Evolutionary conservation across 345 rosid genomes (phyloP), one percentile per base, ranked within the genome.

Genomic region (Theobroma cacao): DNA sequence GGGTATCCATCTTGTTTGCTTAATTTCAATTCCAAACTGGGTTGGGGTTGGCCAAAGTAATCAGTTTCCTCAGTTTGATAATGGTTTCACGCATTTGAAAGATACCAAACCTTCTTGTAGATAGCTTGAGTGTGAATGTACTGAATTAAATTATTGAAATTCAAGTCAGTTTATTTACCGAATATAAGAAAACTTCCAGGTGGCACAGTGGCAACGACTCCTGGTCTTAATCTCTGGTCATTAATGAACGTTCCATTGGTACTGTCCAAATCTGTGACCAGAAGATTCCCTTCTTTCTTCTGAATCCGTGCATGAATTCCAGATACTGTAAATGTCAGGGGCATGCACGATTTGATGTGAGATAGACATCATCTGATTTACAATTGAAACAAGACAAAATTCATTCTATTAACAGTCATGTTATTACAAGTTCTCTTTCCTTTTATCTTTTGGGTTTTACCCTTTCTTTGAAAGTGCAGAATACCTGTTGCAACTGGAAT

Each of bases 401-500:
- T 26, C 28, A 56, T 7, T 43, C 13, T 43, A 43, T 43, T 43
- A 9, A 8, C 47, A 47, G 53, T 17, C 7, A 17, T 17, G 55
- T 18, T 50, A 13, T 45, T 7, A n/a, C 3, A 20, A 7, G n/a
- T n/a, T n/a, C n/a, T n/a, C n/a, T n/a, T n/a, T n/a, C n/a, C n/a
- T n/a, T n/a, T n/a, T n/a, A n/a, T n/a, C n/a, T n/a, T n/a, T n/a
- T n/a, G n/a, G n/a, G n/a, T n/a, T n/a, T n/a, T 52, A 18, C 22
- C 2, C 4, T 55, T 3, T n/a, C 8, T 47, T 12, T 48, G 72
- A 2, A 69, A 55, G 47, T 14, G 20, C 2, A 2, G 53, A 66
- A 11, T 85, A 95, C 98, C 97, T 33, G 98, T 92, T 75, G 94
- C 97, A 66, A 95, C 97, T 74, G 95, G 97, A 79, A 95, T 93